Evolutionary conservation across 1,284 basidiomycete species (phyloP).

Genomic region (Trametes polyzona): DNA sequence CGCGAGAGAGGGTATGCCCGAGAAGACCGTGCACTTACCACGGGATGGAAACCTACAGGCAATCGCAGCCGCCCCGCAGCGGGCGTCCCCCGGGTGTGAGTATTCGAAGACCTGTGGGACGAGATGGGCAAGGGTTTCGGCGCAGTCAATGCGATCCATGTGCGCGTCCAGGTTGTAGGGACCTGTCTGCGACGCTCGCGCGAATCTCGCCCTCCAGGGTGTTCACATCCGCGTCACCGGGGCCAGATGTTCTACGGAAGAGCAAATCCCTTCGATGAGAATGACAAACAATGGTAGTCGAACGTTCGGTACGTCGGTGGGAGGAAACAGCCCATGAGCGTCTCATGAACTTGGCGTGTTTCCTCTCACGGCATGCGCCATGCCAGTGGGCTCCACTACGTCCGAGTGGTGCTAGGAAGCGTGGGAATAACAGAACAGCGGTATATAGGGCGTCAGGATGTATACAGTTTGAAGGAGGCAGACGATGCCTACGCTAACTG

Average conservation of each 20-base stretch:
- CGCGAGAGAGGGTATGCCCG: neutral
- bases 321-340: neutral
- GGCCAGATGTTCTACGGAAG: neutral
- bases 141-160: neutral
- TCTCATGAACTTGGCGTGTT: neutral
- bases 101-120: neutral
- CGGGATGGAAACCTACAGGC: neutral
- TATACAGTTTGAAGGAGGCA: too few relatives aligned
- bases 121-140: neutral
- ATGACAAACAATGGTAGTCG: neutral
- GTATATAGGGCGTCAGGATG: too few relatives aligned
- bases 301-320: neutral
- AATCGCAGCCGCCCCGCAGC: neutral
- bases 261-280: conserved; percentile 2
- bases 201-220: neutral
- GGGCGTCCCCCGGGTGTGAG: neutral
- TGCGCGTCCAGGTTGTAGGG: neutral
- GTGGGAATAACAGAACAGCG: too few relatives aligned
- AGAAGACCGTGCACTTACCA: neutral
- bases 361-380: neutral
- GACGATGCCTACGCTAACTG: too few relatives aligned
- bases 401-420: too few relatives aligned
- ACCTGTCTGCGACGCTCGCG: neutral
- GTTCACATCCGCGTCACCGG: neutral
- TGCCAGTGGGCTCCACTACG: neutral